phyloP scores from a whole-genome alignment of 2,329 filamentous ascomycete species.

The Arthroderma sp. region DNA sequence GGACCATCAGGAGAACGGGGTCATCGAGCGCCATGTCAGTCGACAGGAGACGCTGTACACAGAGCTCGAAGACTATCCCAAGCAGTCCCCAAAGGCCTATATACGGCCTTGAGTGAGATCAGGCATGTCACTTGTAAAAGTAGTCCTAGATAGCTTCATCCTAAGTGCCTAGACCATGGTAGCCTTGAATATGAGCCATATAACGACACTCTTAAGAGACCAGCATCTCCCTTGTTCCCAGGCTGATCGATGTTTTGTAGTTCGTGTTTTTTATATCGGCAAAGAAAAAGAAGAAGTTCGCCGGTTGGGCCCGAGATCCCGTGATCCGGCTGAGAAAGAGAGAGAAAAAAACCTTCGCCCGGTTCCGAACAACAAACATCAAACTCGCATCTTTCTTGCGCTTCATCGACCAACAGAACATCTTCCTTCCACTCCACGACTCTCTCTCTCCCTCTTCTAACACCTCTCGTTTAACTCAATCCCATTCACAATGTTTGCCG shows the following conservation, averaged over 20 bases:
- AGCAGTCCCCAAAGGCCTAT: constrained; percentile 4
- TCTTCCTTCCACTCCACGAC: constrained; percentile 14
- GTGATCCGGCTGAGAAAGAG: constrained; percentile 1
- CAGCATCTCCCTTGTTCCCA: background rate
- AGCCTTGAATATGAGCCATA: background rate
- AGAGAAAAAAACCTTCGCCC: constrained; percentile 13
- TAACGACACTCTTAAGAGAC: background rate
- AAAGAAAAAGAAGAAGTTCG: background rate
- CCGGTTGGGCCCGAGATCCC: background rate
- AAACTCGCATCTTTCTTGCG: background rate
- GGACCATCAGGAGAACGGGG: constrained; percentile 7
- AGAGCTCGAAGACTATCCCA: constrained; percentile 1
- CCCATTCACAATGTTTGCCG: constrained; percentile 58
- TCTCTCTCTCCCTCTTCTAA: constrained; percentile 7
- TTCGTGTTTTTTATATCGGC: background rate
- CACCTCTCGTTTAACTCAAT: constrained; percentile 10
- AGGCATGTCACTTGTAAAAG: background rate
- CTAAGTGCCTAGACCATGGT: background rate
- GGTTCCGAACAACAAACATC: background rate
- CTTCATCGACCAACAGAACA: constrained; percentile 8
- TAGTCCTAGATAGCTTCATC: background rate
- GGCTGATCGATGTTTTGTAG: background rate
- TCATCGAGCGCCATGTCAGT: constrained; percentile 6
- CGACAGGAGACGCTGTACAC: constrained; percentile 7
- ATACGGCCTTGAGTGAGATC: background rate